Evolutionary conservation across 2,329 filamentous ascomycete species (phyloP).

Genomic region (Hypoxylon sp.): DNA sequence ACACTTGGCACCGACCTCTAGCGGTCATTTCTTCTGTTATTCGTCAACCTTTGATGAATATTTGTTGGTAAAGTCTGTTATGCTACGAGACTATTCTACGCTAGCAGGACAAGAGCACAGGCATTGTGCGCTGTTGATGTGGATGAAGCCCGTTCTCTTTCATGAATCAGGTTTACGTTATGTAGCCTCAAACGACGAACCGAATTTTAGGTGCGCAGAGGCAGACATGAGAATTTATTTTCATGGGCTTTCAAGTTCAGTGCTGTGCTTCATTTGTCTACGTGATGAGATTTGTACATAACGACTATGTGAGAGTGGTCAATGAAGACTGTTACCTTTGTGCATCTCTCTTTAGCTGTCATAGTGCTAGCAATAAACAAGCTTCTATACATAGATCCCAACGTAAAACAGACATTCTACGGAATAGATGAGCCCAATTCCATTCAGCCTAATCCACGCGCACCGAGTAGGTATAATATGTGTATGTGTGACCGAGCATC

Average conservation of each 20-base stretch:
- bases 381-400: not conserved
- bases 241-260: constrained; percentile 8
- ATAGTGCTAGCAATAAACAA: not conserved
- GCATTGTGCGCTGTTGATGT: constrained; percentile 23
- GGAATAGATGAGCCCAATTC: constrained; percentile 3
- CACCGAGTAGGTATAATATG: constrained; percentile 6
- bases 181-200: constrained; percentile 21
- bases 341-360: not conserved
- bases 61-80: constrained; percentile 5
- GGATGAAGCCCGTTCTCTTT: constrained; percentile 27
- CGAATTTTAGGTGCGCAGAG: constrained; percentile 26
- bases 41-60: constrained; percentile 21
- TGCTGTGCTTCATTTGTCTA: not conserved
- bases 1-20: constrained; percentile 31
- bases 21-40: constrained; percentile 41
- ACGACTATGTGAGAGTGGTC: not conserved
- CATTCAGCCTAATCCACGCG: constrained; percentile 21
- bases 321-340: too few species aligned
- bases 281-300: constrained; percentile 5
- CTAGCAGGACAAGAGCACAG: constrained; percentile 15
- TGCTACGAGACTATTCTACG: constrained; percentile 30
- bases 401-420: constrained; percentile 4
- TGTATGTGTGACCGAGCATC: not conserved
- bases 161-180: constrained; percentile 29
- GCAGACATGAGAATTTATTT: constrained; percentile 24